Conservation (phyloP, 23 red algal species). For the Gracilaria gracilis region DNA sequence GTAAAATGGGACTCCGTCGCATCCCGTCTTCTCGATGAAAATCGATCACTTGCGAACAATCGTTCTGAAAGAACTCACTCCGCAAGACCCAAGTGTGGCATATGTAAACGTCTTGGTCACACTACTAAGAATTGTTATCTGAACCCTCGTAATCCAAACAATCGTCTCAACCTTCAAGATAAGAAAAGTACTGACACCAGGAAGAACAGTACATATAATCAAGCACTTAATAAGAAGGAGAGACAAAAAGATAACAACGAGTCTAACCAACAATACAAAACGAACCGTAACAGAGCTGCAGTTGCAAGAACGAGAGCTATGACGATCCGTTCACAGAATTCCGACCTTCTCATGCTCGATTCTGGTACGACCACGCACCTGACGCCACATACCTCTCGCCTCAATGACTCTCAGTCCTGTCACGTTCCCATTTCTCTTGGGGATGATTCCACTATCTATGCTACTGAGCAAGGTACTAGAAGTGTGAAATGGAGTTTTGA, state of each 20-base stretch:
- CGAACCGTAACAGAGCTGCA: background rate
- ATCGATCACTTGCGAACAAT: background rate
- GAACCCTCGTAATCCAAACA: slow-evolving; percentile 12
- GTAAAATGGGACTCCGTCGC: background rate
- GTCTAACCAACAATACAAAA: background rate
- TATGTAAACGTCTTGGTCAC: slow-evolving; percentile 9
- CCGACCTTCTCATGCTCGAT: slow-evolving; percentile 21
- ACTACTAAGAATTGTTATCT: background rate
- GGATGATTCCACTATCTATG: slow-evolving; percentile 25
- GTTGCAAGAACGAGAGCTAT: slow-evolving; percentile 14
- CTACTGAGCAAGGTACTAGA: slow-evolving; percentile 15
- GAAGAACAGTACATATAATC: background rate
- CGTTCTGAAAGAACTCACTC: background rate
- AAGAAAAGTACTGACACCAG: too few relatives aligned
- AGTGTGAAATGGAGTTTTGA: slow-evolving; percentile 2
- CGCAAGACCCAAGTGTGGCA: slow-evolving; percentile 21
- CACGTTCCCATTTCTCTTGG: slow-evolving; percentile 19
- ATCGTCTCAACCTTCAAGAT: background rate
- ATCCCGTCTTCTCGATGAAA: slow-evolving; percentile 21
- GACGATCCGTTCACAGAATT: background rate
- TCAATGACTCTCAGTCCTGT: background rate
- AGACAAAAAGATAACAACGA: slow-evolving; percentile 2
- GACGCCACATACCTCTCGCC: background rate
- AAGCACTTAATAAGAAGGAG: background rate
- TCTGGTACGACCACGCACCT: slow-evolving; percentile 57